phyloP scores from a whole-genome alignment of 2,329 filamentous ascomycete genomes.

The Monilinia polystroma region DNA sequence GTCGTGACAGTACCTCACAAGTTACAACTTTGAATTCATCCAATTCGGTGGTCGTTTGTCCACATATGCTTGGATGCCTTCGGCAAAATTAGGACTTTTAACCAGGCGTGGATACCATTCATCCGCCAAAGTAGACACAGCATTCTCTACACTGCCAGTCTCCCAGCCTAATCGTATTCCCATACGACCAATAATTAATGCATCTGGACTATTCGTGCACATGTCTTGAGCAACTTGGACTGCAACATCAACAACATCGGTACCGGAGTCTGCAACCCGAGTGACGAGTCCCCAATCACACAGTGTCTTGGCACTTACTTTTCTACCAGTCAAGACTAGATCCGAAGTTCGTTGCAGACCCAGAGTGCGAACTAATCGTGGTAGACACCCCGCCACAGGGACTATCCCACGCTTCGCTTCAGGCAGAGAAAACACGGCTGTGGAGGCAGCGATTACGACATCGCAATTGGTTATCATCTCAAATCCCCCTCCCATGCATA shows the following conservation, averaged over 20 bases:
- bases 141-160: constrained; percentile 30
- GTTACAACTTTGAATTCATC: constrained; percentile 59
- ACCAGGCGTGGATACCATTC: constrained; percentile 58
- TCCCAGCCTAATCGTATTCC: constrained; percentile 31
- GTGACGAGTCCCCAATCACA: constrained; percentile 66
- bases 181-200: constrained; percentile 28
- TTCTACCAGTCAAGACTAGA: constrained; percentile 63
- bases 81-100: constrained; percentile 67
- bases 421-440: constrained; percentile 64
- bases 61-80: constrained; percentile 71
- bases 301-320: constrained; percentile 58
- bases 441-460: constrained; percentile 59
- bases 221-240: constrained; percentile 43
- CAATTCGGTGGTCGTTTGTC: constrained; percentile 69
- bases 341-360: constrained; percentile 67
- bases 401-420: constrained; percentile 69
- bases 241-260: constrained; percentile 54
- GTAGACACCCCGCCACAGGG: constrained; percentile 67
- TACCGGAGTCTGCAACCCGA: constrained; percentile 51
- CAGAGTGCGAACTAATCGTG: constrained; percentile 61
- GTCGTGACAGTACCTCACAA: constrained; percentile 34
- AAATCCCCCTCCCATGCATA: constrained; percentile 70
- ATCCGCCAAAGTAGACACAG: constrained; percentile 45
- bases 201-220: constrained; percentile 33
- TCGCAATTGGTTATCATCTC: constrained; percentile 72